phyloP scores from a whole-genome alignment of 2,329 filamentous ascomycete genomes.

The Phialophora tarda region DNA sequence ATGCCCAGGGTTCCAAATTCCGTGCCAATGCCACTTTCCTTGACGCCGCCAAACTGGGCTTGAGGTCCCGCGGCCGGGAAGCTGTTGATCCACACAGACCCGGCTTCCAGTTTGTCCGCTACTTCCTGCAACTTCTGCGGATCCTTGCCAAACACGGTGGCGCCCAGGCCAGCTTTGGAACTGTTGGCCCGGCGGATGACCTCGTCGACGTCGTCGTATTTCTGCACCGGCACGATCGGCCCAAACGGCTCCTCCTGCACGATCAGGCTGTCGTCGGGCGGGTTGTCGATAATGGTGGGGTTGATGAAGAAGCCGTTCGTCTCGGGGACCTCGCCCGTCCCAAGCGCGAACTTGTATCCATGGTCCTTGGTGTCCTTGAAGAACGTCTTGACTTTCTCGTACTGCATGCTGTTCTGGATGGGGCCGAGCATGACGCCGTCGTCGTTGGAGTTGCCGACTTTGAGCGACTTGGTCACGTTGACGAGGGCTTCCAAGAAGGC shows the following conservation, averaged over 20 bases:
- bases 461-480: conserved; percentile 42
- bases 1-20: conserved; percentile 28
- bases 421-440: conserved; percentile 62
- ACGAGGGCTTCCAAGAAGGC: conserved; percentile 56
- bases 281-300: conserved; percentile 54
- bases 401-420: conserved; percentile 70
- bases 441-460: conserved; percentile 43
- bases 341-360: conserved; percentile 60
- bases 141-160: conserved; percentile 58
- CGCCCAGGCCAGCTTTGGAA: conserved; percentile 58
- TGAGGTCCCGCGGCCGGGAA: conserved; percentile 74
- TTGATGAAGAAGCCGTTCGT: conserved; percentile 57
- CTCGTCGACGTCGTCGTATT: conserved; percentile 54
- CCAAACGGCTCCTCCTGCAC: conserved; percentile 56
- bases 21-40: conserved; percentile 66
- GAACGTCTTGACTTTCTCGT: conserved; percentile 62
- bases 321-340: conserved; percentile 49
- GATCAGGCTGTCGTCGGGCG: conserved; percentile 40
- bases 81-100: conserved; percentile 56
- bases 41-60: conserved; percentile 71
- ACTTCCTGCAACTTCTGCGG: conserved; percentile 55
- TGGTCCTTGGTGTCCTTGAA: conserved; percentile 61
- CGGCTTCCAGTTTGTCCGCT: conserved; percentile 54
- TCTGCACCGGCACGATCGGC: conserved; percentile 56
- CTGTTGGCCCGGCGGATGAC: conserved; percentile 57